Base-by-base conservation (phyloP, 1,284 basidiomycete genomes). In the Rhodotorula sp. region DNA sequence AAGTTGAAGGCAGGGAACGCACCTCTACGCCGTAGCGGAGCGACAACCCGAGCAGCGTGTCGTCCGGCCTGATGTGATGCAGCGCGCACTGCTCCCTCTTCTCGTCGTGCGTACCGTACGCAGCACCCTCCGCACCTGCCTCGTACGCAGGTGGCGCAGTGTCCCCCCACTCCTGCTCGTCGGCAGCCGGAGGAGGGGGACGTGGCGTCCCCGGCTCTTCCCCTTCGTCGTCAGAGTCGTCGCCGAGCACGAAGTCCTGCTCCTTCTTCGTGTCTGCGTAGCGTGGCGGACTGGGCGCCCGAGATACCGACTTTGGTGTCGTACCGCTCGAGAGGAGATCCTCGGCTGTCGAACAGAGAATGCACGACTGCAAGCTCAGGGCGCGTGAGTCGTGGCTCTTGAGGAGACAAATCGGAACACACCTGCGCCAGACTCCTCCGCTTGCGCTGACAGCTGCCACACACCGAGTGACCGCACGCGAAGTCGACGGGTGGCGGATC, bases 11-110 rank as follows among this genome's bases (percentile, higher is more conserved):
- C 49, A 46, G 23, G 12, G n/a, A 25, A 54, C 88, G 71, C 78
- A 89, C 90, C 74, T 89, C 85, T 42, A 90, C 79, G 41, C 84
- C 84, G 74, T 87, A 87, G 41, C 85, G 85, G 53, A 91, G 81
- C 2, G 88, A 84, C 54, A 91, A 86, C 1, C 90, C 89, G 53
- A 86, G 82, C 2, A 91, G 81, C 0, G 89, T 91, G 75, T 91
- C 90, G 1, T 82, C 81, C 16, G 83, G 83, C 67, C 85, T 82
- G 72, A 91, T 84, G 78, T 87, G 86, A 78, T 91, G 75, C 44
- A 76, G 14, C 27, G 63, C 56, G 14, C 56, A 44, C 56, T 57
- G 14, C 23, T 59, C 46, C 27, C 58, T 57, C 19, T 34, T 53
- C 19, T 41, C 57, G 88, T 74, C 83, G 84, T 84, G 79, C 49